phyloP scores from a whole-genome alignment of 495 filamentous ascomycete genomes.

The Gamarada debralockiae region DNA sequence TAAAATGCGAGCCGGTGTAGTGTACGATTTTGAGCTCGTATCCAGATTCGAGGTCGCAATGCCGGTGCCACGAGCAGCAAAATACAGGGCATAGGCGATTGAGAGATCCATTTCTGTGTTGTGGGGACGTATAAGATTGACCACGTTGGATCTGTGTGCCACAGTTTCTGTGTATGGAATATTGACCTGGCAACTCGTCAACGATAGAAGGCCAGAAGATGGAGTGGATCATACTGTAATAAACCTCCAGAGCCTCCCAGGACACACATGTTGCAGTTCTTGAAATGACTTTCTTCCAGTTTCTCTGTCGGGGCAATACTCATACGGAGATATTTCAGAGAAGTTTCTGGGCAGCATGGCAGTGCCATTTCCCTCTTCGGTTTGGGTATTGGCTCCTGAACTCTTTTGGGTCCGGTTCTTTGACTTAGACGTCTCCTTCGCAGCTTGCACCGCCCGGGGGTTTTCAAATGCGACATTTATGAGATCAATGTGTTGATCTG shows the following conservation, averaged over 20 bases:
- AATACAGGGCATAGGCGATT: constrained; percentile 91
- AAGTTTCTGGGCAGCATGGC: neutral
- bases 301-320: constrained; percentile 82
- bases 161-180: constrained; percentile 74
- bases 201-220: neutral
- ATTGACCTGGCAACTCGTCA: constrained; percentile 54
- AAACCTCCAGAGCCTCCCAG: constrained; percentile 73
- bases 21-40: constrained; percentile 39
- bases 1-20: constrained; percentile 73
- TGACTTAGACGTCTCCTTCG: constrained; percentile 20
- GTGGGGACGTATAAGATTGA: constrained; percentile 81
- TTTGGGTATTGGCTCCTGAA: neutral
- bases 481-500: constrained; percentile 69
- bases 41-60: constrained; percentile 22
- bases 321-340: constrained; percentile 47
- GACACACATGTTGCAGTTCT: constrained; percentile 71
- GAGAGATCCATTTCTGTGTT: constrained; percentile 99
- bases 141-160: constrained; percentile 62
- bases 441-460: constrained; percentile 60
- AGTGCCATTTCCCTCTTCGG: neutral
- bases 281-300: constrained; percentile 74
- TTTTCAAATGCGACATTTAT: constrained; percentile 98
- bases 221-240: constrained; percentile 47
- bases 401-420: constrained; percentile 14
- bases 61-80: constrained; percentile 79